These are phyloP conservation scores for Talaromyces rugulosus DNA, from an alignment of 2,329 filamentous ascomycete genomes.

Conservation along the genomic window DNA sequence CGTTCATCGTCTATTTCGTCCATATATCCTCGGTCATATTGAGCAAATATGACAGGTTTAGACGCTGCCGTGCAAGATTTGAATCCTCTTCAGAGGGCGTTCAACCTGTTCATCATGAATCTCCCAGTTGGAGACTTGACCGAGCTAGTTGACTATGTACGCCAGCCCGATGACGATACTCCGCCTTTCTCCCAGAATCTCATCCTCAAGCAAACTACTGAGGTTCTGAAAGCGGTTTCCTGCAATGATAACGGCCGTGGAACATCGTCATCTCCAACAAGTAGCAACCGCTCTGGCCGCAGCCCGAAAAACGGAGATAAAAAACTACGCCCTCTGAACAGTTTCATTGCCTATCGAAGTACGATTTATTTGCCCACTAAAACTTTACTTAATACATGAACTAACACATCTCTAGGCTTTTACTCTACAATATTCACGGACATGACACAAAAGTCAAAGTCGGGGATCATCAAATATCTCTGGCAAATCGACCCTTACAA, in stretches of 20 bases:
- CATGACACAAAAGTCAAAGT: conserved; percentile 51
- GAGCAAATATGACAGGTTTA: background rate
- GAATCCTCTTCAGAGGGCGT: conserved; percentile 21
- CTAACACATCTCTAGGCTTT: conserved; percentile 34
- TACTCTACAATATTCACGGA: conserved; percentile 45
- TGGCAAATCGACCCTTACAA: conserved; percentile 51
- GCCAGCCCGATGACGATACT: background rate
- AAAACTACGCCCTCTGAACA: conserved; percentile 31
- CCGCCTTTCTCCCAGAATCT: conserved; percentile 11
- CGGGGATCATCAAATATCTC: conserved; percentile 45
- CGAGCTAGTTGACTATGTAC: conserved; percentile 18
- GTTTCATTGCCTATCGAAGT: conserved; percentile 37
- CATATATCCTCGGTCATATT: background rate
- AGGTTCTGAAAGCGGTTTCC: conserved; percentile 3
- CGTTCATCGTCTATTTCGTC: background rate
- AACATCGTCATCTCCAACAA: conserved; percentile 8
- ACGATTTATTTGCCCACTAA: conserved; percentile 14
- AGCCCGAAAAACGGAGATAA: conserved; percentile 17
- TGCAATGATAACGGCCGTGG: background rate
- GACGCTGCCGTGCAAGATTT: background rate
- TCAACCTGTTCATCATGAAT: conserved; percentile 23
- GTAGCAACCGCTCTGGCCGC: conserved; percentile 14
- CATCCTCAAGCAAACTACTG: conserved; percentile 3
- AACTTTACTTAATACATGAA: conserved; percentile 7
- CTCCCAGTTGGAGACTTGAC: conserved; percentile 22